Evolutionary conservation across 352 stramenopile species (phyloP), one percentile per base, ranked within the genome.

Genomic region (Phytophthora sansomeana): DNA sequence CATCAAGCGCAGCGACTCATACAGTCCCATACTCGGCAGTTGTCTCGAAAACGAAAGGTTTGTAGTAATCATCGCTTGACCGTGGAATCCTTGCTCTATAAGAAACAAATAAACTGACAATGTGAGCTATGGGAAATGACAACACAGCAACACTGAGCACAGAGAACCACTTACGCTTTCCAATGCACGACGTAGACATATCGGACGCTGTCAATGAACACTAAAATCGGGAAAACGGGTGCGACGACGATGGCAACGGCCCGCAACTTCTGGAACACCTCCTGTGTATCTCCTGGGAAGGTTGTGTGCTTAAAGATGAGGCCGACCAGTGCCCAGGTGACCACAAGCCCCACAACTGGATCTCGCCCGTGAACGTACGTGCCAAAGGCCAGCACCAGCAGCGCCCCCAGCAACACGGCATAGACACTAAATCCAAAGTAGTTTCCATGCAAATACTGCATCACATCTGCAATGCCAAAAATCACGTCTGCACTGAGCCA

Each of bases 401-500:
- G 48, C 21, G 67, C 54, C 8, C 72, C 65, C 46, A 89, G 39
- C 52, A 87, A 41, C 24, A 67, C 26, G 24, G 66, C 78, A 54
- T 89, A 89, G 33, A 81, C 72, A 42, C 57, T 66, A 13, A 87
- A 83, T 13, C 74, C 57, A 28, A 89, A 74, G 59, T 81, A 82
- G n/a, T 16, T 47, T 53, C 39, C 71, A 41, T 84, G 70, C 26
- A 85, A 44, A 57, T 83, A 75, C 62, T 89, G 76, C 67, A 89
- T 55, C 10, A 74, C 81, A 52, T 80, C 69, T 4, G 80, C 73
- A 26, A 87, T 33, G 13, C 72, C 67, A 47, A 86, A 72, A 29
- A 87, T 67, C 16, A 77, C 67, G 16, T 68, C 64, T 47, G 65
- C 55, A 47, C 70, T 86, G 35, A 89, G 68, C 80, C 80, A 89